These are phyloP conservation scores for Verticillium isaacii DNA, from an alignment of 2,329 filamentous ascomycete genomes.

Conservation along the genomic window DNA sequence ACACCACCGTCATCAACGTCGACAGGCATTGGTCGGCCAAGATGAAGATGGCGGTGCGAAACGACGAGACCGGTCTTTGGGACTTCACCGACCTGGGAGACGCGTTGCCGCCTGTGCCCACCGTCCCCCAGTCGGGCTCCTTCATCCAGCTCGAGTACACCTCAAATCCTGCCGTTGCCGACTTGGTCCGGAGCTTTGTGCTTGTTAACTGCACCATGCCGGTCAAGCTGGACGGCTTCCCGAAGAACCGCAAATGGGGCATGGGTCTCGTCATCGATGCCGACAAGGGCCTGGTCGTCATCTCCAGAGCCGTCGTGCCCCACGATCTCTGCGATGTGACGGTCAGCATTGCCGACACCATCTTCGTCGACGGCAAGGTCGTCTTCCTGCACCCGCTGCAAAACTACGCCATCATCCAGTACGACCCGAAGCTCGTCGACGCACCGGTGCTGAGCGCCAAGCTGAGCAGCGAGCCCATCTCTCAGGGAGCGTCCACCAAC, in stretches of 20 bases:
- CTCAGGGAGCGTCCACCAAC: conserved; percentile 88
- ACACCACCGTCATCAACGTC: conserved; percentile 87
- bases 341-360: conserved; percentile 92
- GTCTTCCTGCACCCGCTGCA: conserved; percentile 95
- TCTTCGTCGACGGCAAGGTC: conserved; percentile 90
- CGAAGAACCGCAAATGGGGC: conserved; percentile 87
- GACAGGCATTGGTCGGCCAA: conserved; percentile 95
- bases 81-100: conserved; percentile 86
- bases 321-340: conserved; percentile 97
- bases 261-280: conserved; percentile 98
- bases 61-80: conserved; percentile 88
- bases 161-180: conserved; percentile 82
- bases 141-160: conserved; percentile 92
- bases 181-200: conserved; percentile 91
- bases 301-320: conserved; percentile 89
- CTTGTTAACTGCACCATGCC: conserved; percentile 91
- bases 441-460: conserved; percentile 88
- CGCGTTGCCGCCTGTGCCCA: conserved; percentile 68
- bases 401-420: conserved; percentile 94
- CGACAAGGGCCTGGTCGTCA: conserved; percentile 88
- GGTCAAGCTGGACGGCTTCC: conserved; percentile 95
- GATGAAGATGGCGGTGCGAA: conserved; percentile 88
- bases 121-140: conserved; percentile 71
- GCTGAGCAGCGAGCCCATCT: conserved; percentile 75
- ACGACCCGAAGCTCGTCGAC: conserved; percentile 88